Percentiles rank a stretch among this genome's conserved stretches.
phyloP scores from a whole-genome alignment of 306 rosid genomes.

The Trifolium fragiferum region DNA sequence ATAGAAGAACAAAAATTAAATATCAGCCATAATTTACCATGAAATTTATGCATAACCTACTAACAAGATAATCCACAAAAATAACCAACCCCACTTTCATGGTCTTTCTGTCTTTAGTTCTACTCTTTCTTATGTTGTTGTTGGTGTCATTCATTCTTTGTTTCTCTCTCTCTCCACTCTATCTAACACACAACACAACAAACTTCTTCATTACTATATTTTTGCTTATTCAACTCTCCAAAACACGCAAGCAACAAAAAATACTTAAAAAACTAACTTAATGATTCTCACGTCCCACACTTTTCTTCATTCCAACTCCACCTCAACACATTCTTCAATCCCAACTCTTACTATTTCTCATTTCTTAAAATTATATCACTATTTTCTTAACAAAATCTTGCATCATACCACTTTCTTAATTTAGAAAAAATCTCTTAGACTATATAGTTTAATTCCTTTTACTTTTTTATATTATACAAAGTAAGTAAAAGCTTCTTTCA shows the following conservation, averaged over 20 bases:
- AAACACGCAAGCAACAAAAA: conserved; percentile 18
- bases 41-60: no score
- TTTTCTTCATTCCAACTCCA: conserved; percentile 54
- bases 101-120: neutral
- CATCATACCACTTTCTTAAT: conserved; percentile 30
- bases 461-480: conserved; percentile 52
- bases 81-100: neutral
- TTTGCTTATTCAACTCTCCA: conserved; percentile 57
- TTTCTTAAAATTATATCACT: neutral
- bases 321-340: conserved; percentile 34
- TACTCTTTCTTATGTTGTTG: conserved; percentile 7
- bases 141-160: conserved; percentile 20
- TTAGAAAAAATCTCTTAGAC: conserved; percentile 17
- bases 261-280: conserved; percentile 34
- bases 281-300: conserved; percentile 71
- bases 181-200: conserved; percentile 1
- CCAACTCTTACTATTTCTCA: conserved; percentile 23
- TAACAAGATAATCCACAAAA: no score
- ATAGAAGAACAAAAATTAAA: no score
- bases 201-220: conserved; percentile 8
- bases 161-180: conserved; percentile 29
- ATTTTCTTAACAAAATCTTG: conserved; percentile 31
- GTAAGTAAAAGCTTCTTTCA: conserved; percentile 50
- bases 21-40: no score
- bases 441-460: neutral